Percentiles rank a stretch among this genome's conserved stretches.
Conservation (phyloP, 176 grass and related monocot species). For the Hordeum marinum region DNA sequence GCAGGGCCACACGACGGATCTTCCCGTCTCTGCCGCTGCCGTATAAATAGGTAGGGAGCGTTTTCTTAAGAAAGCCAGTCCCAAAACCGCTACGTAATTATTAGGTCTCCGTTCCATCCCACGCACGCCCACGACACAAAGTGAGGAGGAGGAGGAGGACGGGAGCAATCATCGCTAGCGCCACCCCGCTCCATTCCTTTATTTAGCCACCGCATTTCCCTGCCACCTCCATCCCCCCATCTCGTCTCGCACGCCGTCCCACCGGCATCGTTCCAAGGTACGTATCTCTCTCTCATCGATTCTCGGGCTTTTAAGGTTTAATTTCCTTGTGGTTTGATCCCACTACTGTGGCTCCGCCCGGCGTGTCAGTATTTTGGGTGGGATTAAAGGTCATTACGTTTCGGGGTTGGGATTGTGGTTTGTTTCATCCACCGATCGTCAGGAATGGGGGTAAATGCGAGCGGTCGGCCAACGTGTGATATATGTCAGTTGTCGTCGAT, state of each 20-base stretch:
- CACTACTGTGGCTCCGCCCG: background rate
- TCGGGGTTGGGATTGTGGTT: background rate
- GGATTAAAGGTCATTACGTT: too few species aligned
- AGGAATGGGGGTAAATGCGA: background rate
- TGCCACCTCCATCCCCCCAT: conserved; percentile 3
- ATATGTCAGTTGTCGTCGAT: background rate
- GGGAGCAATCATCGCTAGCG: too few species aligned
- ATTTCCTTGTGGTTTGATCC: background rate
- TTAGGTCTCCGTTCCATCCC: background rate
- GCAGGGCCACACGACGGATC: too few species aligned
- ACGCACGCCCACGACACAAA: too few species aligned
- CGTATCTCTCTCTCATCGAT: background rate
- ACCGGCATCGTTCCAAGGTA: background rate
- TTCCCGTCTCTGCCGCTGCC: background rate
- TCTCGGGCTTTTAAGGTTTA: background rate
- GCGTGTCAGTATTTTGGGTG: too few species aligned
- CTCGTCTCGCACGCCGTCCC: background rate
- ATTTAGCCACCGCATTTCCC: conserved; percentile 21
- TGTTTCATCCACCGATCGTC: background rate
- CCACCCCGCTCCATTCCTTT: background rate
- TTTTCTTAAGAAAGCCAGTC: background rate
- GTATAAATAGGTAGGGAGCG: background rate
- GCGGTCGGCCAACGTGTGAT: background rate
- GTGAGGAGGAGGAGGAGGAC: too few species aligned
- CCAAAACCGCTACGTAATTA: background rate